Conservation (phyloP, 139 green algal genomes). For the Nannochloris sp. region DNA sequence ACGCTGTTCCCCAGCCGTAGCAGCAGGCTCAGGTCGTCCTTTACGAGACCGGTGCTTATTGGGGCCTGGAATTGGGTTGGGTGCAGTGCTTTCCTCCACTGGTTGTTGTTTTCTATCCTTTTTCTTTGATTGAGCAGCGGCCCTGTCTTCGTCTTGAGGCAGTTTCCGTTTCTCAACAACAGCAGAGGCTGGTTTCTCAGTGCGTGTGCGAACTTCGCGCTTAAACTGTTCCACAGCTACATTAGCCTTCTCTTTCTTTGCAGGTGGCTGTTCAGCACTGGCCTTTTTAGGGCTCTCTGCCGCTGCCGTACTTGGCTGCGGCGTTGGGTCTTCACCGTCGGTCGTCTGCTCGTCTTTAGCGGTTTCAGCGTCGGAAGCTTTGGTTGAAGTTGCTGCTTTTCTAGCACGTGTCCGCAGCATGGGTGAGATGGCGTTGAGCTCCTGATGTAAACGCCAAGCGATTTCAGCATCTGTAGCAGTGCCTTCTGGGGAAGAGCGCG, state of each 20-base stretch:
- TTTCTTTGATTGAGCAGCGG: too few species aligned
- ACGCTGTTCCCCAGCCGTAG: too few species aligned
- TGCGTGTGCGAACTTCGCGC: too few species aligned
- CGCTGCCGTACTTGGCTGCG: neutral
- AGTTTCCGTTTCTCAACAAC: too few species aligned
- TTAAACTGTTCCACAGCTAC: too few species aligned
- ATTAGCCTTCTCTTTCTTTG: neutral
- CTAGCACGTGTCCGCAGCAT: conserved; percentile 21
- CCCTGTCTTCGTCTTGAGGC: neutral
- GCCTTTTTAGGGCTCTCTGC: neutral
- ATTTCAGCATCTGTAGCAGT: conserved; percentile 50
- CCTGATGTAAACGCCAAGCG: conserved; percentile 52
- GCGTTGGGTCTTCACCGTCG: neutral
- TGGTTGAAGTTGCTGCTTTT: neutral
- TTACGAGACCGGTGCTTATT: too few species aligned
- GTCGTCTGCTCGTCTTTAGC: neutral
- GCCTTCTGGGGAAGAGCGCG: too few species aligned
- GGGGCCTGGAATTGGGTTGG: too few species aligned
- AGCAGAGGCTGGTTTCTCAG: neutral
- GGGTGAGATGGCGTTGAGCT: conserved; percentile 20
- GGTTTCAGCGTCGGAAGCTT: neutral
- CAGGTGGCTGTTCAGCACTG: neutral
- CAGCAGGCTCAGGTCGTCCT: too few species aligned
- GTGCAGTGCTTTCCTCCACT: too few species aligned
- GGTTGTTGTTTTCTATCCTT: too few species aligned